These are phyloP conservation scores for Vitrella brassicaformis DNA, from an alignment of 73 alveolate species.

Conservation along the genomic window DNA sequence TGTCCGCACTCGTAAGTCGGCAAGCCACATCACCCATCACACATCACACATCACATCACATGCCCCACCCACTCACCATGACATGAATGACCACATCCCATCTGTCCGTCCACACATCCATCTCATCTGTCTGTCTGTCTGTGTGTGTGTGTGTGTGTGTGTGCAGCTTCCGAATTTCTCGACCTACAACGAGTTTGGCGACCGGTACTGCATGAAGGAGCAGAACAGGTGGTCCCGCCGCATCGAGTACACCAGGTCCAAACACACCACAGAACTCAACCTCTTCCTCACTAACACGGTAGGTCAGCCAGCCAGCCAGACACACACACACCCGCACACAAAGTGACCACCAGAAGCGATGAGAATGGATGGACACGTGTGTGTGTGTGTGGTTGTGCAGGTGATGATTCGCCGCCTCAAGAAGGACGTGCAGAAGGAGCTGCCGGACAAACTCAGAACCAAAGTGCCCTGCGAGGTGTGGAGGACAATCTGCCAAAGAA, in stretches of 20 bases:
- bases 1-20: not conserved
- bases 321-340: not conserved
- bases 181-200: not conserved
- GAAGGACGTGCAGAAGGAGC: slow-evolving; percentile 64
- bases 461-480: slow-evolving; percentile 31
- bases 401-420: slow-evolving; percentile 73
- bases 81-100: no score
- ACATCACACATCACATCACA: no score
- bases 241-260: not conserved
- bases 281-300: not conserved
- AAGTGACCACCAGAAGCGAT: not conserved
- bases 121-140: not conserved
- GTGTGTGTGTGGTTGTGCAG: not conserved
- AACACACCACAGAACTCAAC: not conserved
- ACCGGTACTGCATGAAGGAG: not conserved
- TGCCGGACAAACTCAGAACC: slow-evolving; percentile 69
- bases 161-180: not conserved
- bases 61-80: no score
- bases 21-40: no score
- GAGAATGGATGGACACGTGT: no score
- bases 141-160: not conserved
- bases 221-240: not conserved
- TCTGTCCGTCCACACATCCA: not conserved
- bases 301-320: not conserved
- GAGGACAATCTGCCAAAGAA: no score